A percentile compares a stretch with the other conserved stretches of the same genome.
Evolutionary conservation across 345 rosid genomes (phyloP).

Genomic region (Citrus cavaleriei): DNA sequence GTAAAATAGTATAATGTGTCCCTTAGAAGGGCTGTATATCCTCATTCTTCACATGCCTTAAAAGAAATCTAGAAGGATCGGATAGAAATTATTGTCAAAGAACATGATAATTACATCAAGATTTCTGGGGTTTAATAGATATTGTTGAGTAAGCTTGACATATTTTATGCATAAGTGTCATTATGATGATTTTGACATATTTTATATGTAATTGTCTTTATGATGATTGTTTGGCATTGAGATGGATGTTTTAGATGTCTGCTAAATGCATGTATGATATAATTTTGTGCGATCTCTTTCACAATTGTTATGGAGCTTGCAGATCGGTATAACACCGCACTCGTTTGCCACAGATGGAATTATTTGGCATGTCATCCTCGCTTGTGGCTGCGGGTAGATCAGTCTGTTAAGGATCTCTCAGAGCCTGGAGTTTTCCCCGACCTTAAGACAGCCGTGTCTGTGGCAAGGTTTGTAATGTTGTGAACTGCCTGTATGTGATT

Average conservation of each 20-base stretch:
- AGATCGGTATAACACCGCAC: slow-evolving; percentile 99
- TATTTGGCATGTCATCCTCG: slow-evolving; percentile 95
- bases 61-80: background rate
- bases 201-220: background rate
- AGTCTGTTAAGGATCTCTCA: slow-evolving; percentile 47
- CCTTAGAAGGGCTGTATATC: background rate
- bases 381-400: slow-evolving; percentile 90
- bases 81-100: too few relatives aligned
- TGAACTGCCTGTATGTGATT: background rate
- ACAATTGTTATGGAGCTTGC: slow-evolving; percentile 67
- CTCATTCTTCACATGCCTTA: background rate
- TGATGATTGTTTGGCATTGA: background rate
- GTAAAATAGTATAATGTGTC: background rate
- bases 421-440: slow-evolving; percentile 71
- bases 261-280: background rate
- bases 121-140: background rate
- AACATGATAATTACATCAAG: background rate
- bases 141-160: background rate
- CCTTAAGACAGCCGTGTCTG: slow-evolving; percentile 78
- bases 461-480: slow-evolving; percentile 69
- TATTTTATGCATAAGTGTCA: background rate
- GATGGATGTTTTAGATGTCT: background rate
- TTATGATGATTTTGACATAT: background rate
- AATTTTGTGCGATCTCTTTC: slow-evolving; percentile 32
- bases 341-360: slow-evolving; percentile 99